These are phyloP conservation scores for Cyberlindnera mycetangii DNA, from an alignment of 805 yeast genomes.

Conservation along the genomic window DNA sequence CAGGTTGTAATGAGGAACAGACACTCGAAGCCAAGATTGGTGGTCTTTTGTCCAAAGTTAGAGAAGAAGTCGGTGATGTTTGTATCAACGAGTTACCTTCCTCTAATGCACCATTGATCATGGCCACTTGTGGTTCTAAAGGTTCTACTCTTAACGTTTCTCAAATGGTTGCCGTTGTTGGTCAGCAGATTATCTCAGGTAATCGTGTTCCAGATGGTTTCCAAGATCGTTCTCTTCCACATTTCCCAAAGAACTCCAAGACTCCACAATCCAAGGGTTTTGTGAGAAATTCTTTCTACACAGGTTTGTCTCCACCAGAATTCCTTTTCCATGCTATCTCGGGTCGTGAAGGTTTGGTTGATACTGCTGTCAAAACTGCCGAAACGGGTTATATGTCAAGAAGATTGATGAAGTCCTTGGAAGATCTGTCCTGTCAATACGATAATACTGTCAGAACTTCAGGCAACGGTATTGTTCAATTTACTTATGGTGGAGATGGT, in stretches of 20 bases:
- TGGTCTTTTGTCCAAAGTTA: constrained; percentile 90
- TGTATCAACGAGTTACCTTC: constrained; percentile 89
- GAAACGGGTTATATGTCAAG: constrained; percentile 99
- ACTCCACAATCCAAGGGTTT: constrained; percentile 98
- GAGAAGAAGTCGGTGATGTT: constrained; percentile 98
- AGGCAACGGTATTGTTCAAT: constrained; percentile 94
- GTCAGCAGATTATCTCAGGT: constrained; percentile 98
- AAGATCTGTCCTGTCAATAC: constrained; percentile 90
- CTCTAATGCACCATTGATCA: constrained; percentile 92
- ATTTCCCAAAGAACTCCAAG: constrained; percentile 91
- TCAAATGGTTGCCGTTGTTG: constrained; percentile 99
- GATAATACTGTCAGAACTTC: constrained; percentile 95
- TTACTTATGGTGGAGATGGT: constrained; percentile 98
- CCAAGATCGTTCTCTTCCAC: constrained; percentile 97
- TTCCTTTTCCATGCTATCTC: constrained; percentile 98
- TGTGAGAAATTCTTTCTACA: constrained; percentile 90
- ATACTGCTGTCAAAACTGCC: constrained; percentile 98
- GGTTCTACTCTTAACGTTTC: constrained; percentile 98
- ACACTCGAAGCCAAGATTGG: constrained; percentile 97
- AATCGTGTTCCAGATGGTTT: constrained; percentile 99
- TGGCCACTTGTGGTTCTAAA: constrained; percentile 99
- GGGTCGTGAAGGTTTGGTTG: constrained; percentile 99
- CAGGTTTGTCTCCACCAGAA: constrained; percentile 95
- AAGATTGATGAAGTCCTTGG: constrained; percentile 95
- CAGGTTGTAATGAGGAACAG: constrained; percentile 98